A percentile compares a stretch with the other conserved stretches of the same genome.
Conservation (phyloP, 1,284 basidiomycete genomes). For the Rhodotorula sp. region DNA sequence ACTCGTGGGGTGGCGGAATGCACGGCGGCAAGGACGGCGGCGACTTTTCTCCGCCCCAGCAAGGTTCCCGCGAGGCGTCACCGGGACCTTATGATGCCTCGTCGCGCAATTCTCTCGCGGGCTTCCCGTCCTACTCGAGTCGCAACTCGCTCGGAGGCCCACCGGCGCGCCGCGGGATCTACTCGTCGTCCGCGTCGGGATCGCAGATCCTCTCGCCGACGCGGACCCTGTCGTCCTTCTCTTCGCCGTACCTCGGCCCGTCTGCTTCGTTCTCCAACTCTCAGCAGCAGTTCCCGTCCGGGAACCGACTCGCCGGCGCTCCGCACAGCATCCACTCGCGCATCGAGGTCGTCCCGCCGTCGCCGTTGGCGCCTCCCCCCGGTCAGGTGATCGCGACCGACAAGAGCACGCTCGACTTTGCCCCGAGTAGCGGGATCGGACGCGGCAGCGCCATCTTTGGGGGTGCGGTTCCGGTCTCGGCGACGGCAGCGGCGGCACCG, state of each 20-base stretch:
- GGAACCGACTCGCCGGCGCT: conserved; percentile 36
- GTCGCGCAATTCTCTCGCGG: neutral
- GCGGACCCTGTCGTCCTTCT: conserved; percentile 24
- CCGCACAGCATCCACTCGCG: conserved; percentile 44
- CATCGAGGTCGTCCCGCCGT: conserved; percentile 43
- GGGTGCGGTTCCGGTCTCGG: too few relatives aligned
- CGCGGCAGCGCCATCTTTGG: neutral
- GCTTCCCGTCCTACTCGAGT: conserved; percentile 3
- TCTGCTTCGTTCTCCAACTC: too few relatives aligned
- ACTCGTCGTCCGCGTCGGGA: conserved; percentile 14
- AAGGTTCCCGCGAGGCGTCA: conserved; percentile 1
- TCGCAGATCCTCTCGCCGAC: conserved; percentile 11
- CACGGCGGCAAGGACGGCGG: conserved; percentile 12
- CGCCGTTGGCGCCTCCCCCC: conserved; percentile 41
- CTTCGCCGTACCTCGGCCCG: conserved; percentile 5
- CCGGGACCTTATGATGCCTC: conserved; percentile 1
- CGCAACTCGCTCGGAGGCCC: conserved; percentile 13
- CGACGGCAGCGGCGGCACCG: neutral
- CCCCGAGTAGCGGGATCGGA: conserved; percentile 36
- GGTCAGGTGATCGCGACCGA: conserved; percentile 39
- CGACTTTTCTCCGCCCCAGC: conserved; percentile 16
- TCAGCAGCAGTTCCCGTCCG: conserved; percentile 13
- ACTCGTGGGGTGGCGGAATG: conserved; percentile 15
- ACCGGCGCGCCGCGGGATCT: conserved; percentile 19
- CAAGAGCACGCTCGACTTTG: conserved; percentile 42